A percentile compares a stretch with the other conserved stretches of the same genome.
phyloP scores from a whole-genome alignment of 306 rosid genomes.

The Acacia acuminata region DNA sequence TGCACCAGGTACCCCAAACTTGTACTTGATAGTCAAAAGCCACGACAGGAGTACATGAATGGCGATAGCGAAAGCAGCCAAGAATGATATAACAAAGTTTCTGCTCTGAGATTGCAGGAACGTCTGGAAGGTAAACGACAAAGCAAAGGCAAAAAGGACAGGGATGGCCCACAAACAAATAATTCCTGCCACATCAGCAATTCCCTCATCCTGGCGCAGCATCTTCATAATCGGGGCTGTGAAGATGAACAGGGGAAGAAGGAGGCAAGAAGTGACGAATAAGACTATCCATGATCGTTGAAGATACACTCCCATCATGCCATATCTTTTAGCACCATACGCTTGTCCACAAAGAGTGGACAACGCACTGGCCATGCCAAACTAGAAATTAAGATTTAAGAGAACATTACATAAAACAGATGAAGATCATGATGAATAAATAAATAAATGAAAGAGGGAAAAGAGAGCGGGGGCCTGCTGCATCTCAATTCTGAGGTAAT shows the following conservation, averaged over 20 bases:
- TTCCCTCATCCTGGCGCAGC: slow-evolving; percentile 39
- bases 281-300: slow-evolving; percentile 60
- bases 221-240: slow-evolving; percentile 38
- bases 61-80: neutral
- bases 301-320: slow-evolving; percentile 60
- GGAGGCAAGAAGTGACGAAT: slow-evolving; percentile 5
- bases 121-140: slow-evolving; percentile 15
- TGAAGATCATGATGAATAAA: too few species aligned
- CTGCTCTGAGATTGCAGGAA: neutral
- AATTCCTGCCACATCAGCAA: slow-evolving; percentile 40
- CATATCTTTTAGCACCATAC: slow-evolving; percentile 51
- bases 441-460: neutral
- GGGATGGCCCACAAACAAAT: slow-evolving; percentile 46
- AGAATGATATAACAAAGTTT: neutral
- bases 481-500: neutral
- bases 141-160: slow-evolving; percentile 32
- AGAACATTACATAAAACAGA: neutral
- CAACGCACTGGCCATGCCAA: slow-evolving; percentile 59
- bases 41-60: neutral
- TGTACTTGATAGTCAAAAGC: neutral
- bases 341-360: slow-evolving; percentile 32
- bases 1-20: neutral
- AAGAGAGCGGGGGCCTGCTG: neutral
- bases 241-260: slow-evolving; percentile 49
- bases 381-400: neutral